Percentiles rank a stretch among this genome's conserved stretches.
These are phyloP conservation scores for Backusella circina DNA, from an alignment of 192 early-diverging fungal species.

Conservation along the genomic window DNA sequence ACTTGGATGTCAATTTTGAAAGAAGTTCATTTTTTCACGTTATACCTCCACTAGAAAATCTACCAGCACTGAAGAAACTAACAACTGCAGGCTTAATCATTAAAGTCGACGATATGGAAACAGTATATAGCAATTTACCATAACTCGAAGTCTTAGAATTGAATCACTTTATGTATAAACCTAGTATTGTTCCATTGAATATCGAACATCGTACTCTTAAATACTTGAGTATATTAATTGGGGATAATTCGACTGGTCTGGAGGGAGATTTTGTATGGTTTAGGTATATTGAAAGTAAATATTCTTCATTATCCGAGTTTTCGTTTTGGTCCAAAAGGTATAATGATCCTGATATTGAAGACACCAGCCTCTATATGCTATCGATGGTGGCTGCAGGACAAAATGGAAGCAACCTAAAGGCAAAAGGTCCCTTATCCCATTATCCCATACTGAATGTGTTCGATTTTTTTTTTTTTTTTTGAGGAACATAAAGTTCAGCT, in stretches of 20 bases:
- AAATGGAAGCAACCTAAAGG: neutral
- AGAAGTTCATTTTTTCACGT: neutral
- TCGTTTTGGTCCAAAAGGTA: neutral
- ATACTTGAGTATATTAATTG: neutral
- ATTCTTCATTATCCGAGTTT: neutral
- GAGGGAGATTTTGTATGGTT: neutral
- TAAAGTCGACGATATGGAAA: neutral
- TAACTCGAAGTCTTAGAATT: neutral
- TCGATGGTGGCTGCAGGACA: neutral
- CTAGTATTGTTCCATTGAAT: neutral
- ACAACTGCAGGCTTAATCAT: neutral
- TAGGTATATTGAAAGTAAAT: neutral
- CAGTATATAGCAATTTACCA: neutral
- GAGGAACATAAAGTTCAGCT: neutral
- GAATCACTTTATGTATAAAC: neutral
- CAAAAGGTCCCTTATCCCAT: neutral
- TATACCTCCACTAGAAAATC: neutral
- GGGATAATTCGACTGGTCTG: neutral
- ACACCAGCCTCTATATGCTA: neutral
- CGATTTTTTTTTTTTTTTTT: too few relatives aligned
- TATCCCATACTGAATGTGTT: neutral
- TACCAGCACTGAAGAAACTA: neutral
- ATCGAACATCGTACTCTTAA: neutral
- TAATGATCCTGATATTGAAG: neutral
- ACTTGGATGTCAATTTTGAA: neutral